These are phyloP conservation scores for Dactylis glomerata DNA, from an alignment of 176 grass and related monocot species.

Conservation along the genomic window DNA sequence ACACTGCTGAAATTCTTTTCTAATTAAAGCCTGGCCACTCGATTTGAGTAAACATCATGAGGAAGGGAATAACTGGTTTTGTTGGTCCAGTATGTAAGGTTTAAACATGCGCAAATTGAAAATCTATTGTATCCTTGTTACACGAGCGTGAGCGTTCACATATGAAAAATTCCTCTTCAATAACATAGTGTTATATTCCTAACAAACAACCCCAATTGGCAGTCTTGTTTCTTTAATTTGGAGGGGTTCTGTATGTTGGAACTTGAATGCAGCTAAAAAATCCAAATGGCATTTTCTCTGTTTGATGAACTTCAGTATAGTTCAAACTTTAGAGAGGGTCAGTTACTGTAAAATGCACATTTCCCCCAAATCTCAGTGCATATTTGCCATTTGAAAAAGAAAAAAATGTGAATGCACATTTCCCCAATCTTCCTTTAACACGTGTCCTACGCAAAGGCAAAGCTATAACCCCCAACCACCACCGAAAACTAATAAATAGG, in stretches of 20 bases:
- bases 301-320: background rate
- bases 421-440: background rate
- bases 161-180: background rate
- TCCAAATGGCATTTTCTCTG: background rate
- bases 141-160: background rate
- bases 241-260: background rate
- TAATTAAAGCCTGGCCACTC: background rate
- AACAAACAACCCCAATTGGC: slow-evolving; percentile 10
- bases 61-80: background rate
- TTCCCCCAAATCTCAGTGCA: background rate
- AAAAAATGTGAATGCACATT: background rate
- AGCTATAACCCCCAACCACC: background rate
- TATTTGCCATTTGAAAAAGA: background rate
- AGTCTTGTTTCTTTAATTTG: background rate
- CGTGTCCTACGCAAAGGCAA: background rate
- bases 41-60: background rate
- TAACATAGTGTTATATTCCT: background rate
- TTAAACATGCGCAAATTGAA: background rate
- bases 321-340: background rate
- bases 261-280: background rate
- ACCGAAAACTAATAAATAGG: background rate
- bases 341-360: background rate
- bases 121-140: background rate
- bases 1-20: background rate
- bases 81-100: background rate